Base-by-base conservation (phyloP, 2,329 filamentous ascomycete genomes). In the Colletotrichum orchidophilum region DNA sequence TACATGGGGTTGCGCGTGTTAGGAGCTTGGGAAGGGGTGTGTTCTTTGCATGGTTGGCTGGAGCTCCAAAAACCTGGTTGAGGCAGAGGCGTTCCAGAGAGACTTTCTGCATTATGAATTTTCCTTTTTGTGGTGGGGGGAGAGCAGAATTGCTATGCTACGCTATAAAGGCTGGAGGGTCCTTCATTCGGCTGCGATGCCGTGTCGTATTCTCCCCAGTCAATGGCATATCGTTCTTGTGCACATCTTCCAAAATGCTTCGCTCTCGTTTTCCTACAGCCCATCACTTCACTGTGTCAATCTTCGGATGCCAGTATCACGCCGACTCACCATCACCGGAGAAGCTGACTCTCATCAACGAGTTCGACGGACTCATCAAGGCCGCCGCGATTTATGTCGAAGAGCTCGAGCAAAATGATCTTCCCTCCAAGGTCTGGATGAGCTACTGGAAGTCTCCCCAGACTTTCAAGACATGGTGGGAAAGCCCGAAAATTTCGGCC, bases 401-500 rank as follows among this genome's bases (percentile, higher is more conserved):
- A 35, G 67, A 70, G 57, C 67, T 70, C 13, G 67, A 70, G 63
- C 67, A 70, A 29, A 70, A 70, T 27, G 67, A 70, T 35, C 67
- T 70, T 7, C 67, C 67, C 4, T 70, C 67, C 18, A 70, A 70
- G 63, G 50, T 70, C 50, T 70, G 67, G 67, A 70, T 70, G 67
- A 70, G 67, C 63, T 70, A 70, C 57, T 70, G 67, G 67, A 52
- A 53, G 13, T 61, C 67, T 9, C 67, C 67, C 13, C 63, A 70
- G 50, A 24, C 35, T 13, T 70, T 70, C 57, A 70, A 70, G 67
- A 15, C 57, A 31, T 70, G 67, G 67, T 70, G 67, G 67, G 63
- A 70, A 21, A 66, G 63, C 55, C 55, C 63, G 11, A 27, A 70
- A 29, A 66, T 63, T 6, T 27, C 67, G 7, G 21, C 55, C 49